These are phyloP conservation scores for Aspergillus texensis DNA, from an alignment of 2,329 filamentous ascomycete genomes.

Conservation along the genomic window DNA sequence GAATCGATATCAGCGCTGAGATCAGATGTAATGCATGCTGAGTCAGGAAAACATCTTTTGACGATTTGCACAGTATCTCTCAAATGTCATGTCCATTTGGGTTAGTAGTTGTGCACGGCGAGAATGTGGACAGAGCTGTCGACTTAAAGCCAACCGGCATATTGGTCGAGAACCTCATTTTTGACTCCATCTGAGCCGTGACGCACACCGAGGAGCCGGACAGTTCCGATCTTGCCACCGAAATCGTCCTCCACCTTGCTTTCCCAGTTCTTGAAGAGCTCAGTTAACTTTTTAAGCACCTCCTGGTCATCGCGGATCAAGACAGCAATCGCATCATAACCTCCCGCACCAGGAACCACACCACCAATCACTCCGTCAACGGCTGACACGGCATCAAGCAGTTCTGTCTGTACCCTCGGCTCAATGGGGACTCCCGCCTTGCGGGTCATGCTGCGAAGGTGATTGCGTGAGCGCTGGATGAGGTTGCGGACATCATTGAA, in stretches of 20 bases:
- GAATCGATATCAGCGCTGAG: neutral
- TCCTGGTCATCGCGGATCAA: constrained; percentile 73
- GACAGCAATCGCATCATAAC: constrained; percentile 85
- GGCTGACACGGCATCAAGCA: constrained; percentile 73
- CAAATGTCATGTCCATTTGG: neutral
- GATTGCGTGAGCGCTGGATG: constrained; percentile 55
- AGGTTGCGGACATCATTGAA: constrained; percentile 55
- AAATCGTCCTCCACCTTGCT: constrained; percentile 48
- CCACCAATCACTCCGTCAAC: constrained; percentile 84
- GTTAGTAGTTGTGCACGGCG: neutral
- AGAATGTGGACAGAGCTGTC: neutral
- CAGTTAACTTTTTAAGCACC: constrained; percentile 62
- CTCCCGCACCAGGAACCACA: constrained; percentile 91
- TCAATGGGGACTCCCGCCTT: constrained; percentile 83
- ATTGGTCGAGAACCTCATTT: constrained; percentile 43
- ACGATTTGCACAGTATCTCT: neutral
- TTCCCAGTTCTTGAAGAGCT: constrained; percentile 69
- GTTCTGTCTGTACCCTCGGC: constrained; percentile 77
- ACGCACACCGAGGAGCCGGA: constrained; percentile 47
- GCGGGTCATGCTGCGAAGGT: constrained; percentile 76
- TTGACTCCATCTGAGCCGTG: constrained; percentile 51
- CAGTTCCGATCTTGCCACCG: constrained; percentile 48
- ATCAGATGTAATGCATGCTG: neutral
- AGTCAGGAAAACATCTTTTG: no score
- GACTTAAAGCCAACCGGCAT: constrained; percentile 36